Evolutionary conservation across 805 yeast species (phyloP).

Genomic region (Candida sithepensis): DNA sequence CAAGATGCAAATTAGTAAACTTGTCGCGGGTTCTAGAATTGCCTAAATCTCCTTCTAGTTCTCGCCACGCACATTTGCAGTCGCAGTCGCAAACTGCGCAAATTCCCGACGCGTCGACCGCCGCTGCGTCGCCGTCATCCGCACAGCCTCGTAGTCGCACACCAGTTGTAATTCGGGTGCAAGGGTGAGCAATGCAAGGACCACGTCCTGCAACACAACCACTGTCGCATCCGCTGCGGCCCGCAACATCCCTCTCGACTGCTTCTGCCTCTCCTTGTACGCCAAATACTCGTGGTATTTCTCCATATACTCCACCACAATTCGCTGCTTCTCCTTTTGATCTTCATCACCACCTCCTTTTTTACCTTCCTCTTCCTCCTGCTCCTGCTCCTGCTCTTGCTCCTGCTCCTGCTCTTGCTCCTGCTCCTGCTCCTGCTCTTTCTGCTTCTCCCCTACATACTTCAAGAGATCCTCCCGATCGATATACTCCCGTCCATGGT

Average conservation of each 20-base stretch:
- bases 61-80: no score
- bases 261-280: background rate
- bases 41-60: no score
- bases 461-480: background rate
- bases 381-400: no score
- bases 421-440: background rate
- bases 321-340: conserved; percentile 1
- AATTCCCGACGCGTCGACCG: background rate
- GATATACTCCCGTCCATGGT: background rate
- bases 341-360: no score
- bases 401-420: background rate
- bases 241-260: no score
- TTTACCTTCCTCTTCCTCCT: no score
- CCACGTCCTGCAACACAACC: conserved; percentile 13
- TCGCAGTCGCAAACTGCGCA: background rate
- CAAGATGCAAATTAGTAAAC: no score
- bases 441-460: background rate
- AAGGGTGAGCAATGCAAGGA: conserved; percentile 15
- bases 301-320: background rate
- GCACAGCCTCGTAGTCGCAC: conserved; percentile 11
- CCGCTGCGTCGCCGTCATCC: background rate
- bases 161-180: conserved; percentile 17
- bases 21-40: no score
- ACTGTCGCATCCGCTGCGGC: background rate
- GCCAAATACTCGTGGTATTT: background rate